These are phyloP conservation scores for Suillus tomentosus DNA, from an alignment of 768 basidiomycete species.

Conservation along the genomic window DNA sequence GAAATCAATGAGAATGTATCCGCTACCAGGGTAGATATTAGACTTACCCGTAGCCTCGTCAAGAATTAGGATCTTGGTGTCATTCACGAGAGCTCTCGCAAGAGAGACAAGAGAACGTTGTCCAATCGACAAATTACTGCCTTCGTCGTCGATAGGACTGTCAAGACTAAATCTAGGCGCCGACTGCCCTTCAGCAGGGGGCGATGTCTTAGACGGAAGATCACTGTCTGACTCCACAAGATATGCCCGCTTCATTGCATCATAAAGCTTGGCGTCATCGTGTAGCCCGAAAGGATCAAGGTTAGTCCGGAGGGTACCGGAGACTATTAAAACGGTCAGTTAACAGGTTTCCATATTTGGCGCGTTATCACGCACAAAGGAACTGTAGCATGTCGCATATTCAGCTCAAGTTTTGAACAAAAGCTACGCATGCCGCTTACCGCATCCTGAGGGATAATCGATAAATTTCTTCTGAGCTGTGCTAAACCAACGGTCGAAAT, in stretches of 20 bases:
- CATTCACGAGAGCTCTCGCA: slow-evolving; percentile 87
- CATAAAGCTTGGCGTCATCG: slow-evolving; percentile 82
- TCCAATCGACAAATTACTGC: slow-evolving; percentile 60
- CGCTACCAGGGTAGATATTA: not conserved
- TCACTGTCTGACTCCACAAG: slow-evolving; percentile 59
- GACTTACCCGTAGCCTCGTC: slow-evolving; percentile 48
- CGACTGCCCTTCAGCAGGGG: slow-evolving; percentile 36
- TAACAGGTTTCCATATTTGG: not conserved
- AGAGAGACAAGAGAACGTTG: slow-evolving; percentile 76
- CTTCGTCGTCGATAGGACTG: slow-evolving; percentile 83
- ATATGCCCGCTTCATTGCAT: slow-evolving; percentile 83
- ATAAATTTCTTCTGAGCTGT: slow-evolving; percentile 65
- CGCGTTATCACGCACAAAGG: slow-evolving; percentile 39
- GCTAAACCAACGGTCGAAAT: slow-evolving; percentile 78
- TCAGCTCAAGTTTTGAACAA: slow-evolving; percentile 8
- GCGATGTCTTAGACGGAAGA: slow-evolving; percentile 17
- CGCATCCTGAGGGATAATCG: slow-evolving; percentile 83
- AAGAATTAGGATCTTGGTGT: slow-evolving; percentile 80
- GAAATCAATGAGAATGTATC: not conserved
- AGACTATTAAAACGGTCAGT: slow-evolving; percentile 45
- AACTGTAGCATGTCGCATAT: slow-evolving; percentile 34
- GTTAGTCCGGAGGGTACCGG: slow-evolving; percentile 82
- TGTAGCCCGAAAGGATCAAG: slow-evolving; percentile 86
- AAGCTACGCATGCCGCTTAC: slow-evolving; percentile 41
- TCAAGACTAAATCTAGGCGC: slow-evolving; percentile 71